Percentiles rank a stretch among this genome's conserved stretches.
Conservation (phyloP, 805 yeast genomes). For the Starmerella floris region DNA sequence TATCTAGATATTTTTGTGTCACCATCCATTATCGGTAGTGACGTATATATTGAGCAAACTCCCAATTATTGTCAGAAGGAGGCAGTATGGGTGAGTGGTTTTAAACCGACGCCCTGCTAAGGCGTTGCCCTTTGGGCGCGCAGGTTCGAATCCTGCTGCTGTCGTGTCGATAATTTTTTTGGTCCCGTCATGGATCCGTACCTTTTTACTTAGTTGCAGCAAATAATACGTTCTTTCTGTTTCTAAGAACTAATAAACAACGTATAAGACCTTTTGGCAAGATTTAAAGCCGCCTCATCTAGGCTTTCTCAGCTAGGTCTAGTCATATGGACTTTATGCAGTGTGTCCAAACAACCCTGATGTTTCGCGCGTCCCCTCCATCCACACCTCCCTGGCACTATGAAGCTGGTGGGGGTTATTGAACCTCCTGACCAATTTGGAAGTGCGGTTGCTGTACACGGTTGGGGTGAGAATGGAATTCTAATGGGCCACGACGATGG, state of each 20-base stretch:
- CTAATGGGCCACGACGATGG: slow-evolving; percentile 11
- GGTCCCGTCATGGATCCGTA: too few relatives aligned
- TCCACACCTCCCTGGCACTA: background rate
- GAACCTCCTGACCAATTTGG: background rate
- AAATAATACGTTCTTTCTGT: too few relatives aligned
- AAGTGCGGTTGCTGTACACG: background rate
- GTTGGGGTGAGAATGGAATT: background rate
- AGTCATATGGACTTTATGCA: too few relatives aligned
- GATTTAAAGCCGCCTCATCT: too few relatives aligned
- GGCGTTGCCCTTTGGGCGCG: slow-evolving; percentile 24
- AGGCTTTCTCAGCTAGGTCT: too few relatives aligned
- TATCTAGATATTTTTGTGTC: too few relatives aligned
- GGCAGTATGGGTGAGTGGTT: slow-evolving; percentile 23
- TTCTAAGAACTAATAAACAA: too few relatives aligned
- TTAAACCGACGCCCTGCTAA: slow-evolving; percentile 23
- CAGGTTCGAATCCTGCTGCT: slow-evolving; percentile 23
- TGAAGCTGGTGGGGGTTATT: background rate
- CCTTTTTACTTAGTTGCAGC: too few relatives aligned
- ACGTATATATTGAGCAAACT: background rate
- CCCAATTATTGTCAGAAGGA: background rate
- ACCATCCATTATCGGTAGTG: too few relatives aligned
- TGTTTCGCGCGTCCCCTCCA: too few relatives aligned
- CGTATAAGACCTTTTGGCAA: too few relatives aligned
- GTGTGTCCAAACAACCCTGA: too few relatives aligned
- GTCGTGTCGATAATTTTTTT: slow-evolving; percentile 10